Evolutionary conservation across 2,329 filamentous ascomycete genomes (phyloP), one percentile per base, ranked within the genome.

Genomic region (Chaetomium sp.): DNA sequence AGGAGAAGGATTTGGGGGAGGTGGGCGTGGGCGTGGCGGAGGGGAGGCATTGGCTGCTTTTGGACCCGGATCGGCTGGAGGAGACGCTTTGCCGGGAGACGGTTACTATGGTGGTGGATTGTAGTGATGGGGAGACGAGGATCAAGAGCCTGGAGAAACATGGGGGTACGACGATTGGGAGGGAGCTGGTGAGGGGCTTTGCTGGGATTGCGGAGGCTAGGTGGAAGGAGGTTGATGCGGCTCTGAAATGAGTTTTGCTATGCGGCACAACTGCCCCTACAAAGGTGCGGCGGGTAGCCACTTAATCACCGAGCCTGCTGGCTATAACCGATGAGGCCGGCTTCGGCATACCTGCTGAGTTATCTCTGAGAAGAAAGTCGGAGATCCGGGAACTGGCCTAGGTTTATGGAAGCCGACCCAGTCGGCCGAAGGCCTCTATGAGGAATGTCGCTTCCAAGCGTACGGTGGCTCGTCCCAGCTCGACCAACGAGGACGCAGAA

Each of bases 1-100:
- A 81, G 47, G 85, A 85, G 49, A 79, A 76, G 70, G 80, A 80
- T 67, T 75, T 75, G 34, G 72, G 75, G 55, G 70, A 64, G 53
- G 48, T 54, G 68, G 61, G 72, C 69, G 53, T 55, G 32, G 52
- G 44, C 61, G 44, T 56, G 68, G 61, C 72, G 69, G 58, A 60
- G 12, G 50, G 48, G 61, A 78, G 76, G 66, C 78, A 76, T 67
- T 95, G 91, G 89, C 75, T 96, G 2, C 72, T 99, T 55, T 82
- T 88, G 6, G 94, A 99, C 72, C 90, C 90, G 2, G 94, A 99
- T 73, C 82, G 84, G 27, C 86, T 95, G 63, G 94, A 99, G 74
- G 94, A 97, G 74, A 82, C 80, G 7, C 72, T 95, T 44, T 95
- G 90, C 67, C 78, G 85, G 59, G 94, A 99, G 76, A 80, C 73